Base-by-base conservation (phyloP, 192 early-diverging fungal species). In the Backusella morwellensis region DNA sequence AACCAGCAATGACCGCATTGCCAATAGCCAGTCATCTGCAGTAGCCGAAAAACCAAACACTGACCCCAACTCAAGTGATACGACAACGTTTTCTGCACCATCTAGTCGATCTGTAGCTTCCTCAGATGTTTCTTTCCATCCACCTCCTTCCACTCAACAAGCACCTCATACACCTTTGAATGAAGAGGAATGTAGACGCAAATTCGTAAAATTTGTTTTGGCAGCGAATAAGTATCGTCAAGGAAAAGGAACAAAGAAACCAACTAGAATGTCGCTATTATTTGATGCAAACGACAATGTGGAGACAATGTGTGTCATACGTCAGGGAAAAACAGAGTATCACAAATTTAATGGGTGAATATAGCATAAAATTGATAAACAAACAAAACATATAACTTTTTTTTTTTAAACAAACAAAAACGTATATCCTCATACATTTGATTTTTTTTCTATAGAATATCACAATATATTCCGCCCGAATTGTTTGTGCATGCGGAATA, bases 191-290 rank as follows among this genome's bases (percentile, higher is more conserved):
- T 75, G 70, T 56, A 82, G 68, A 72, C 72, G 63, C 19, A 77
- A 77, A 32, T 82, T 82, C 59, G 77, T 63, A 6, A 82, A 78
- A 26, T 78, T 78, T 77, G 26, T 82, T n/a, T 74, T 73, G n/a
- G 74, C 70, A 4, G 69, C 80, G 14, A 56, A 75, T 44, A 66
- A 70, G 38, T 81, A 74, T 36, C 23, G 56, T 29, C 73, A 75
- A 21, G 38, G 68, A 69, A 34, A 81, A 23, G 38, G 68, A 36
- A 63, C 21, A 63, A 63, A 36, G 26, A 44, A 66, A 44, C 79
- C 74, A 3, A 67, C 35, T 19, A 67, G 75, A 35, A 81, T 82
- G 70, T 77, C 75, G 21, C 7, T 82, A 5, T 44, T 75, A 26
- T 82, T 82, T 44, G 73, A 82, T 75, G 35, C 40, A 35, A 41